A percentile compares a stretch with the other conserved stretches of the same genome.
Conservation (phyloP, 371 early-diverging fungal genomes). For the Polyrhizophydium stewartii region DNA sequence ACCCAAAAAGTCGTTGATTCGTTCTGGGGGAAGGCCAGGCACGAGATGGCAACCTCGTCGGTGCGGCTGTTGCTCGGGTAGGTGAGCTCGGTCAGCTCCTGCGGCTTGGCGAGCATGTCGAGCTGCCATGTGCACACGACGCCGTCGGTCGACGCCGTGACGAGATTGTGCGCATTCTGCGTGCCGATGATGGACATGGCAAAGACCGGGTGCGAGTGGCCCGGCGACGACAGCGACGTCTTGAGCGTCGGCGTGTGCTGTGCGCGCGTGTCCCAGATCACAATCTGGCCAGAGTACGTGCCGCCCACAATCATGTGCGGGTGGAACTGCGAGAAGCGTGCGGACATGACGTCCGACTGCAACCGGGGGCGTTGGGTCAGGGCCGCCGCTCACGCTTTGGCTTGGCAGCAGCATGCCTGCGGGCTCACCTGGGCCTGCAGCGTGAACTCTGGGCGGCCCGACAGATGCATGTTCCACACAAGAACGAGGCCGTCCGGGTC, state of each 20-base stretch:
- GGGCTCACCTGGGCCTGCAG: conserved; percentile 75
- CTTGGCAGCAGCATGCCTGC: conserved; percentile 3
- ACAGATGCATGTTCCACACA: conserved; percentile 88
- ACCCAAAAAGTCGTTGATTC: conserved; percentile 91
- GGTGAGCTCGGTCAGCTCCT: conserved; percentile 77
- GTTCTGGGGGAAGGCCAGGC: conserved; percentile 83
- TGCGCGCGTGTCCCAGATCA: conserved; percentile 94
- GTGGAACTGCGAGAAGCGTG: conserved; percentile 86
- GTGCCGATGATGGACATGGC: conserved; percentile 86
- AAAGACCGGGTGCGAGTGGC: conserved; percentile 96
- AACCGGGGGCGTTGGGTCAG: neutral
- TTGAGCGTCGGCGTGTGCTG: conserved; percentile 51
- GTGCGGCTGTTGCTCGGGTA: conserved; percentile 74
- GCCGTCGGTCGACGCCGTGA: conserved; percentile 92
- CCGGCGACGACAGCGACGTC: conserved; percentile 75
- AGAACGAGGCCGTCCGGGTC: conserved; percentile 92
- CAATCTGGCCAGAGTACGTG: conserved; percentile 94
- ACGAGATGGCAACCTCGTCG: conserved; percentile 89
- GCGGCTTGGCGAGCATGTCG: conserved; percentile 94
- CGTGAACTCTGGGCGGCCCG: conserved; percentile 89
- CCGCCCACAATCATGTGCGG: conserved; percentile 90
- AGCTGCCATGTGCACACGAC: conserved; percentile 93
- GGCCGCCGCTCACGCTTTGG: neutral
- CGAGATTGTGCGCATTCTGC: conserved; percentile 86
- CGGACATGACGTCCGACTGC: conserved; percentile 83